Base-by-base conservation (phyloP, 768 basidiomycete species). In the Lactarius quietus region DNA sequence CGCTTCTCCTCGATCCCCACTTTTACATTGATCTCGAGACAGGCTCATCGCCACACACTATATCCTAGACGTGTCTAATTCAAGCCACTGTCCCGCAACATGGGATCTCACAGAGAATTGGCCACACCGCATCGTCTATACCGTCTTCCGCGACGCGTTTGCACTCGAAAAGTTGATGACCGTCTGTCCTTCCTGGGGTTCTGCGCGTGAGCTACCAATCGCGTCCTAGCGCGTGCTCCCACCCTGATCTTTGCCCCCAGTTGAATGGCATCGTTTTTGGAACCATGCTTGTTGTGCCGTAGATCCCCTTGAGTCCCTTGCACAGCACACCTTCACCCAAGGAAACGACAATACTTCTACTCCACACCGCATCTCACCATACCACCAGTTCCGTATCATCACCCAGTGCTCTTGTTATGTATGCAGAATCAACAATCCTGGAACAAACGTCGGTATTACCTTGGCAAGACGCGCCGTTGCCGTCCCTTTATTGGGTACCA, bases 241-340 rank as follows among this genome's bases (percentile, higher is more conserved):
- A 64, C 55, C 53, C 62, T 63, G 60, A 61, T 65, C 43, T 38
- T 67, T 61, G 63, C 61, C 62, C 38, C 68, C 6, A 90, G 89
- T 91, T 63, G 84, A 89, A 78, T 78, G 80, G 9, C 89, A 90
- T 76, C 74, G 81, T 20, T 90, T 89, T 72, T 91, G 89, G 89
- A 79, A 80, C 66, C 85, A 88, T 65, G 88, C 86, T 1, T 80
- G 84, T 62, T 72, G 81, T 3, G 73, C 84, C 35, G 76, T 90
- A 67, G 89, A 91, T 76, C 87, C 88, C 7, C 76, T 80, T 51
- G 87, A 88, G 71, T 68, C 75, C 48, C 79, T 86, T 26, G 79
- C 78, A 5, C 80, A 82, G 26, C 79, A 83, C 69, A 78, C 81
- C 56, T 72, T 83, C 69, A 63, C 84, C 43, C 79, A 72, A 72